Conservation (phyloP, 176 grass and related monocot genomes). For the Oryza australiensis region DNA sequence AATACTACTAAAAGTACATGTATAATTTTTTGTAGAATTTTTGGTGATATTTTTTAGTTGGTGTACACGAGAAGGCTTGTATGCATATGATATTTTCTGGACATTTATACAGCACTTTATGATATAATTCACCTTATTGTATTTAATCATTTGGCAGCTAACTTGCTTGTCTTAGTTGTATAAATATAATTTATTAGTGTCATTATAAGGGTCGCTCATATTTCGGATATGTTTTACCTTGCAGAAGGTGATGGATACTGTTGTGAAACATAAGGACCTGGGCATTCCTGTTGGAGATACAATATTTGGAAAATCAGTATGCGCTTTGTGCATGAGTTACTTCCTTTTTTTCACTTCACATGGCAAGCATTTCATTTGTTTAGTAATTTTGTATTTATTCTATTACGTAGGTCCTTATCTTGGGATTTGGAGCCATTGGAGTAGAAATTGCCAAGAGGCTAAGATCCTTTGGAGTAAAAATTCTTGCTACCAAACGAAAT, state of each 20-base stretch:
- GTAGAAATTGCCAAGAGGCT: conserved; percentile 79
- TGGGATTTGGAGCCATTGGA: conserved; percentile 93
- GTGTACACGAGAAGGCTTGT: too few species aligned
- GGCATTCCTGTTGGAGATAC: conserved; percentile 83
- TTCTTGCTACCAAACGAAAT: conserved; percentile 87
- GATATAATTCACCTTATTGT: not conserved
- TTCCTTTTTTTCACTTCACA: conserved; percentile 19
- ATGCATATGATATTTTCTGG: too few species aligned
- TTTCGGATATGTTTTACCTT: conserved; percentile 32
- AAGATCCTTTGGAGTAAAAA: conserved; percentile 84
- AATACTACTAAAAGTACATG: too few species aligned
- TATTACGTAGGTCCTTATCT: conserved; percentile 68
- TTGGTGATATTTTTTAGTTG: too few species aligned
- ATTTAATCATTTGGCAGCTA: conserved; percentile 13
- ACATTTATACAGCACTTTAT: not conserved
- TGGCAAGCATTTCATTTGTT: conserved; percentile 14
- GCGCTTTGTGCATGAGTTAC: conserved; percentile 22
- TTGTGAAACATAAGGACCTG: conserved; percentile 61
- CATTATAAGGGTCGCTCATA: conserved; percentile 4
- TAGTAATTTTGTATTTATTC: conserved; percentile 16
- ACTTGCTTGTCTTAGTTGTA: conserved; percentile 20
- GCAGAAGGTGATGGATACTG: conserved; percentile 84
- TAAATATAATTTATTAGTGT: not conserved
- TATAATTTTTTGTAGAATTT: too few species aligned
- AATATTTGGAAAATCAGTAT: conserved; percentile 89